Evolutionary conservation across 768 basidiomycete genomes (phyloP).

Genomic region (Phylloporus sp.): DNA sequence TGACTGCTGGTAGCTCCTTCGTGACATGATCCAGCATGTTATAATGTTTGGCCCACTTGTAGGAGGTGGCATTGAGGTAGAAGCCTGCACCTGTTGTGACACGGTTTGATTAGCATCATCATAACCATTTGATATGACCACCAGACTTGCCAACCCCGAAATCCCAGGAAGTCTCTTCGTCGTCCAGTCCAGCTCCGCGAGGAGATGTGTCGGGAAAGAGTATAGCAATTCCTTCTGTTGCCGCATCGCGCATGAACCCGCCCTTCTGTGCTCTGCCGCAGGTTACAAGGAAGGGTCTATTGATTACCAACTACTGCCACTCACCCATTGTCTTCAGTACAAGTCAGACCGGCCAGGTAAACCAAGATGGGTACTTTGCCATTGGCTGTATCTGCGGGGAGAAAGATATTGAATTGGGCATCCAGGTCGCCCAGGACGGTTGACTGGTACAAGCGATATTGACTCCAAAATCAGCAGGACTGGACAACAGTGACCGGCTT

Average conservation of each 20-base stretch:
- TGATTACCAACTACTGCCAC: no score
- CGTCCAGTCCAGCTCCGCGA: conserved; percentile 81
- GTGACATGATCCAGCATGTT: conserved; percentile 88
- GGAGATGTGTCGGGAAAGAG: conserved; percentile 95
- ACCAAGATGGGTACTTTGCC: conserved; percentile 68
- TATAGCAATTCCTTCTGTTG: conserved; percentile 81
- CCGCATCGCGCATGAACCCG: conserved; percentile 82
- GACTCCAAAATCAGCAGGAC: no score
- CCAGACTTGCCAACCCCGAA: conserved; percentile 69
- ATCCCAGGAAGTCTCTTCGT: conserved; percentile 82
- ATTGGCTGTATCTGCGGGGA: conserved; percentile 60
- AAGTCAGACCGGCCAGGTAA: conserved; percentile 87
- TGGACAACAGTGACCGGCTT: conserved; percentile 1
- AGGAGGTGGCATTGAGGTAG: conserved; percentile 87
- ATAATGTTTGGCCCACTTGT: conserved; percentile 69
- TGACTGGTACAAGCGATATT: conserved; percentile 52
- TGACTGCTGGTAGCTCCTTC: conserved; percentile 75
- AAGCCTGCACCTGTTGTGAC: conserved; percentile 73
- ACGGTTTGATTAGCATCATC: conserved; percentile 1
- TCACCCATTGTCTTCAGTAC: conserved; percentile 92
- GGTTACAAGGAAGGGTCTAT: neutral
- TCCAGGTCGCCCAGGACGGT: conserved; percentile 61
- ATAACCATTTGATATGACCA: neutral
- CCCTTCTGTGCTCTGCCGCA: conserved; percentile 80
- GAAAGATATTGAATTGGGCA: conserved; percentile 84